Conservation (phyloP, 2,329 filamentous ascomycete genomes). For the Lachnellula subtilissima region DNA sequence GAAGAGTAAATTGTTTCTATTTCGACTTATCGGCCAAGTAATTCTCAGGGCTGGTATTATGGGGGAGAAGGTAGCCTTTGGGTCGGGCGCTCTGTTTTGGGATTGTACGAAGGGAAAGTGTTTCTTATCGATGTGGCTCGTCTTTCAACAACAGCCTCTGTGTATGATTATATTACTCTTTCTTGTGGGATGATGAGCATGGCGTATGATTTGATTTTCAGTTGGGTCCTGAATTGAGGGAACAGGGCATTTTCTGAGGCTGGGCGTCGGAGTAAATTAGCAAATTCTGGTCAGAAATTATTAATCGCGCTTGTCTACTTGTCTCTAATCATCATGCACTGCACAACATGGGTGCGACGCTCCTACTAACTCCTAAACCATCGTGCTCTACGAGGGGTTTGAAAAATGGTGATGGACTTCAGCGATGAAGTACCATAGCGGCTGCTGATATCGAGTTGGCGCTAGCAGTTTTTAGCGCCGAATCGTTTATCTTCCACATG, state of each 20-base stretch:
- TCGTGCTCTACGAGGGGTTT: too few relatives aligned
- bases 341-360: too few relatives aligned
- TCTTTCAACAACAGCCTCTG: slow-evolving; percentile 24
- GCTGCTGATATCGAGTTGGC: too few relatives aligned
- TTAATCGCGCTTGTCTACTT: too few relatives aligned
- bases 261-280: neutral
- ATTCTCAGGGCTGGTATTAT: neutral
- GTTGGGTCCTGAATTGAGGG: neutral
- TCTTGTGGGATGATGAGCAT: slow-evolving; percentile 3
- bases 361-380: too few relatives aligned
- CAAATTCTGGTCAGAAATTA: too few relatives aligned
- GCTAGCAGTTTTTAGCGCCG: too few relatives aligned
- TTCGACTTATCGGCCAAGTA: neutral
- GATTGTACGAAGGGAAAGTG: neutral
- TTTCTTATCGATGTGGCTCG: slow-evolving; percentile 14
- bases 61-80: neutral
- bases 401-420: too few relatives aligned
- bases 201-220: slow-evolving; percentile 2
- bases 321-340: too few relatives aligned
- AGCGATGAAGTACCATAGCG: too few relatives aligned
- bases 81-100: neutral
- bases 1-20: neutral
- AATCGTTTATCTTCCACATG: too few relatives aligned
- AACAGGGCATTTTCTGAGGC: neutral
- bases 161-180: slow-evolving; percentile 26